These are phyloP conservation scores for Fusarium xylarioides DNA, from an alignment of 2,329 filamentous ascomycete species.

Conservation along the genomic window DNA sequence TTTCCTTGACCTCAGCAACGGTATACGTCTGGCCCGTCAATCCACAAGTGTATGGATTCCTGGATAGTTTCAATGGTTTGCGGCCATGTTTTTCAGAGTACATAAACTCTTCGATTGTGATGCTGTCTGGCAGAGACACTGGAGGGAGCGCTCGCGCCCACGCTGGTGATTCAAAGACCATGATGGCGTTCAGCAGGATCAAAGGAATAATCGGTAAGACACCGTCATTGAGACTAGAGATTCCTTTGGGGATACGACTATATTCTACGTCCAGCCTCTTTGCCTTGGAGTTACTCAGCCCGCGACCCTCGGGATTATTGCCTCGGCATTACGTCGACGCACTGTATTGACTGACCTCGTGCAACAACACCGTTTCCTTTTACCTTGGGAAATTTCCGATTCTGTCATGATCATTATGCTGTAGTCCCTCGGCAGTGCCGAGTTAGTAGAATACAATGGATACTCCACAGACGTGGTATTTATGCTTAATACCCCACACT, in stretches of 20 bases:
- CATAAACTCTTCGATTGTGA: background rate
- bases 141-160: background rate
- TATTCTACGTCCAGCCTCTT: background rate
- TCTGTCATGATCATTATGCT: background rate
- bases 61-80: background rate
- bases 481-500: background rate
- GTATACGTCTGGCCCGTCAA: background rate
- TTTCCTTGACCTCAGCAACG: background rate
- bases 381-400: background rate
- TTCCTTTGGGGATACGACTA: accelerated
- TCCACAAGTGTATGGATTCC: background rate
- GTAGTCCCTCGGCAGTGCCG: background rate
- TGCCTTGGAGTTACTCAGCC: background rate
- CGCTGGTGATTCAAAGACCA: background rate
- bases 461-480: background rate
- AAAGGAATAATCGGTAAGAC: no score
- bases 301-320: background rate
- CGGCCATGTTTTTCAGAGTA: background rate
- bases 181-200: background rate
- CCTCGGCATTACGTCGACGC: background rate
- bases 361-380: accelerated
- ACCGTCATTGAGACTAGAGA: background rate
- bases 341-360: background rate
- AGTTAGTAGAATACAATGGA: background rate
- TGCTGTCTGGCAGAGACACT: background rate